Evolutionary conservation across 768 basidiomycete genomes (phyloP).

Genomic region (Imleria badia): DNA sequence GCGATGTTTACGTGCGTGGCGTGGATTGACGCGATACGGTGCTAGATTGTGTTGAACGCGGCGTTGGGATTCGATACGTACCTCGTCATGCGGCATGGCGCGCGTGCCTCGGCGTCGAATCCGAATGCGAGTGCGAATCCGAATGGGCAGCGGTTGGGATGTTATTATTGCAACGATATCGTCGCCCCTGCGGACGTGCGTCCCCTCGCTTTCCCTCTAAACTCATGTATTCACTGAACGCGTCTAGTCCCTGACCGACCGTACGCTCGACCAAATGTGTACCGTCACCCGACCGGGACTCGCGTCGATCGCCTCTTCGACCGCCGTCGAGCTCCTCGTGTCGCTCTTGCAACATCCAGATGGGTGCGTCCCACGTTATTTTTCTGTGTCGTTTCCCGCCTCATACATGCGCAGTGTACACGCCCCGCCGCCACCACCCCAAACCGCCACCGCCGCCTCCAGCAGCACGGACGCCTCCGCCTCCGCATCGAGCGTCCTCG

Average conservation of each 20-base stretch:
- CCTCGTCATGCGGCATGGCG: conserved; percentile 95
- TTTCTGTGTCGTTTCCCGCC: too few relatives aligned
- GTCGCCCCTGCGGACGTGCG: conserved; percentile 93
- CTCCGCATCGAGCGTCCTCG: conserved; percentile 64
- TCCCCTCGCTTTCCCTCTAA: too few relatives aligned
- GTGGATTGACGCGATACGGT: too few relatives aligned
- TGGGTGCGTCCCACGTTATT: conserved; percentile 48
- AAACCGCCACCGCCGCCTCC: conserved; percentile 10
- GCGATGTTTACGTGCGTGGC: too few relatives aligned
- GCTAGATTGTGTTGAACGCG: conserved; percentile 69
- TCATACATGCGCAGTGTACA: conserved; percentile 21
- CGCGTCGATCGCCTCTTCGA: conserved; percentile 88
- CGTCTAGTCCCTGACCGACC: conserved; percentile 67
- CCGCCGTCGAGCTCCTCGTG: conserved; percentile 89
- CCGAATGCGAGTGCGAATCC: conserved; percentile 4
- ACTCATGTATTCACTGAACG: too few relatives aligned
- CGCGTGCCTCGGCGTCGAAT: conserved; percentile 40
- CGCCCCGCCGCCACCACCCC: conserved; percentile 69
- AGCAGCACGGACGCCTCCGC: conserved; percentile 22
- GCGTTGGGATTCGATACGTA: conserved; percentile 95
- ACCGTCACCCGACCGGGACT: conserved; percentile 96
- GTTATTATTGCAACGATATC: conserved; percentile 98
- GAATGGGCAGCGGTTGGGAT: conserved; percentile 60
- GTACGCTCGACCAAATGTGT: conserved; percentile 98
- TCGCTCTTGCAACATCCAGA: conserved; percentile 87